Base-by-base conservation (phyloP, 2,329 filamentous ascomycete species). In the Tolypocladium nubicola region DNA sequence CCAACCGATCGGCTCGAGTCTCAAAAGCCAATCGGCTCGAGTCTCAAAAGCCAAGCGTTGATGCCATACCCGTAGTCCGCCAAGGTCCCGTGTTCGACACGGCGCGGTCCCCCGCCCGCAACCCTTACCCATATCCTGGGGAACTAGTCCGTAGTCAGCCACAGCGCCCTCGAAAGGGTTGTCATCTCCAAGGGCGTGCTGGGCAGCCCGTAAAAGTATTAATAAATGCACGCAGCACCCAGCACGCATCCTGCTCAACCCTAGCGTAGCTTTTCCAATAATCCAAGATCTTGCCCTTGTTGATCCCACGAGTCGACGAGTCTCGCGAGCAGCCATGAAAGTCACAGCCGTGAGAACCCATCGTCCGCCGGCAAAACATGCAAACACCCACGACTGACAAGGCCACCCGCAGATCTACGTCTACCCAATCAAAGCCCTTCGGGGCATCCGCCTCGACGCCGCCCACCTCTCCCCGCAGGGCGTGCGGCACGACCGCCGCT, bases 401-500 rank as follows among this genome's bases (percentile, higher is more conserved):
- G 16, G n/a, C 3, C 45, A 5, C 38, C 33, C 23, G 45, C 49
- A 74, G 70, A 76, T 90, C 40, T 88, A 85, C 70, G 77, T 87
- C 53, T 89, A 90, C 68, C 87, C 88, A 47, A 85, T 90, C 72
- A 90, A 90, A 68, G 85, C 80, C 9, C 78, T 90, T n/a, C 81
- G 84, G 40, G 82, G 81, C 54, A 80, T 86, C 56, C 69, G 76
- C 21, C 72, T 90, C 38, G 59, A 74, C 5, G 69, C 72, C 0
- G 77, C 84, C 3, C 70, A 71, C n/a, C 70, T 89, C 52, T 81
- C 79, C 6, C 75, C 76, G n/a, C 79, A 83, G 61, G 87, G 87
- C 16, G 76, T 89, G 62, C 73, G 75, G 45, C 74, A 87, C 67
- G 88, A 91, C 72, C 81, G 88, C 11, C 76, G 77, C 39, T 90